Percentiles rank a stretch among this genome's conserved stretches.
Conservation (phyloP, 2,329 filamentous ascomycete species). For the Paradendryphiella salina region DNA sequence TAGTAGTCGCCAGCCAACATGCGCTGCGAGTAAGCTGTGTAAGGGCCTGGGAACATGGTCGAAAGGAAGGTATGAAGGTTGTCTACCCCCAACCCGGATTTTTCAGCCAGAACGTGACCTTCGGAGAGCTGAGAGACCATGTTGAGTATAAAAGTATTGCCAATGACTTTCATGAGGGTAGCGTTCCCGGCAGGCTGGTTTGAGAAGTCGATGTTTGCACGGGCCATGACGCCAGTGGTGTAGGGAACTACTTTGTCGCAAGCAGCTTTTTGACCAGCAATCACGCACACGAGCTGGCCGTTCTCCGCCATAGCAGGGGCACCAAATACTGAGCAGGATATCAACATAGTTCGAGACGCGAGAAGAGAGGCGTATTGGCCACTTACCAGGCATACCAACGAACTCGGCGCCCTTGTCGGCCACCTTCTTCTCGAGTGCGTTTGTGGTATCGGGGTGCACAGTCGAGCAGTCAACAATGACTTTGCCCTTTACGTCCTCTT, state of each 20-base stretch:
- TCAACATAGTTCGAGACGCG: slow-evolving; percentile 22
- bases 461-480: slow-evolving; percentile 87
- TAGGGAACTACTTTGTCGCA: slow-evolving; percentile 70
- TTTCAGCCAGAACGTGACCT: slow-evolving; percentile 77
- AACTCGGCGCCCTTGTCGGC: slow-evolving; percentile 68
- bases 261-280: slow-evolving; percentile 65
- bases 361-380: slow-evolving; percentile 3
- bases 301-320: slow-evolving; percentile 70
- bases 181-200: slow-evolving; percentile 70
- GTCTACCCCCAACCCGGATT: slow-evolving; percentile 71
- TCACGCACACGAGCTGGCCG: slow-evolving; percentile 72
- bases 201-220: slow-evolving; percentile 70
- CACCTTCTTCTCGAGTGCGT: slow-evolving; percentile 63
- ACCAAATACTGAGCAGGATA: slow-evolving; percentile 61
- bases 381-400: slow-evolving; percentile 65
- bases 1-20: slow-evolving; percentile 79
- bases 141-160: slow-evolving; percentile 83
- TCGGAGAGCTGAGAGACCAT: slow-evolving; percentile 81
- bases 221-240: slow-evolving; percentile 71
- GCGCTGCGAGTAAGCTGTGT: slow-evolving; percentile 72
- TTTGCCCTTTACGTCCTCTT: slow-evolving; percentile 66
- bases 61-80: slow-evolving; percentile 73
- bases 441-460: slow-evolving; percentile 79
- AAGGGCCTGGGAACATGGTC: slow-evolving; percentile 73
- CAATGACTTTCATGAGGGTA: slow-evolving; percentile 75